These are phyloP conservation scores for Teratosphaeria viscida DNA, from an alignment of 2,329 filamentous ascomycete genomes.

Conservation along the genomic window DNA sequence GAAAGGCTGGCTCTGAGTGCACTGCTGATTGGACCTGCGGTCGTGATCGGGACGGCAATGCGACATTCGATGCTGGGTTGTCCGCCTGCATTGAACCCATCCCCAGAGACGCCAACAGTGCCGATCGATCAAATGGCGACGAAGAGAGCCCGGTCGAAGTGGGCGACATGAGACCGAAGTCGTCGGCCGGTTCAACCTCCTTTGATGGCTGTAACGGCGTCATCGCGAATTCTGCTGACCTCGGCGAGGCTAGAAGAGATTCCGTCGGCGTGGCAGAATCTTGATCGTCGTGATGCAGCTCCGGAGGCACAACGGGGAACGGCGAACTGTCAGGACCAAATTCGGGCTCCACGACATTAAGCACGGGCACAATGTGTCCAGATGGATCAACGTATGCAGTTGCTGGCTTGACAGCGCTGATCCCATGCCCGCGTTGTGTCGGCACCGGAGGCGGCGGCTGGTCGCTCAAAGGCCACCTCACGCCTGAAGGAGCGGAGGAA, in stretches of 20 bases:
- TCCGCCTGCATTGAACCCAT: constrained; percentile 25
- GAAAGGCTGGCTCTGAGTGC: background rate
- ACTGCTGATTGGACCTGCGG: background rate
- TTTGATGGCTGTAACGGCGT: constrained; percentile 21
- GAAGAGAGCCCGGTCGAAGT: constrained; percentile 32
- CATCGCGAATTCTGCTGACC: constrained; percentile 28
- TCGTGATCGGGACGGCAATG: constrained; percentile 8
- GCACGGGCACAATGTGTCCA: constrained; percentile 23
- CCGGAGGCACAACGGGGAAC: background rate
- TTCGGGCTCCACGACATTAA: constrained; percentile 16
- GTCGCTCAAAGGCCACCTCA: constrained; percentile 47
- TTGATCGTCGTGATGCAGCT: constrained; percentile 3
- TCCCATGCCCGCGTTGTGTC: constrained; percentile 6
- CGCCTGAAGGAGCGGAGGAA: constrained; percentile 55
- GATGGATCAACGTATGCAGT: constrained; percentile 36
- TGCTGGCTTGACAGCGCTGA: constrained; percentile 36
- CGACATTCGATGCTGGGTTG: constrained; percentile 13
- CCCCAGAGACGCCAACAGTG: constrained; percentile 25
- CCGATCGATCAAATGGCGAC: constrained; percentile 25
- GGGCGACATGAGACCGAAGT: constrained; percentile 30
- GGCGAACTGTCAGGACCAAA: background rate
- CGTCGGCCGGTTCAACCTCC: constrained; percentile 24
- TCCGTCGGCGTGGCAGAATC: constrained; percentile 13
- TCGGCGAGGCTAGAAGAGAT: constrained; percentile 26
- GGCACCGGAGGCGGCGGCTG: constrained; percentile 22